Evolutionary conservation across 768 basidiomycete species (phyloP).

Genomic region (Agrocybe chaxingu): DNA sequence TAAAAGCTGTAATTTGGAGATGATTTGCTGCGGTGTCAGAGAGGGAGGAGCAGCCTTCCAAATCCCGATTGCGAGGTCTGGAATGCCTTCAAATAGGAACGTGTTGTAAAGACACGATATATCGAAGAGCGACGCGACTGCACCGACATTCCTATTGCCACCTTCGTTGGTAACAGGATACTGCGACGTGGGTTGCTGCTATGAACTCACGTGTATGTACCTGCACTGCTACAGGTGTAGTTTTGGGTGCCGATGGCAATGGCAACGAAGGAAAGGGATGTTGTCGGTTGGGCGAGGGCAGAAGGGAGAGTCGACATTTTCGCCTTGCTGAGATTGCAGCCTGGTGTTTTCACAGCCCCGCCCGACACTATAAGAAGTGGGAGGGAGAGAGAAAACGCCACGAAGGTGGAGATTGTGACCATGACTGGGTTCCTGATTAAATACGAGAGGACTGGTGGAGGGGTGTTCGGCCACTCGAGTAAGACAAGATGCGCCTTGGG

Average conservation of each 20-base stretch:
- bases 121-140: conserved; percentile 54
- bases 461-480: no score
- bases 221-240: conserved; percentile 46
- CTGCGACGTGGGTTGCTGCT: no score
- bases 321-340: conserved; percentile 23
- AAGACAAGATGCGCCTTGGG: no score
- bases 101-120: conserved; percentile 42
- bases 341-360: conserved; percentile 8
- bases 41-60: conserved; percentile 19
- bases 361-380: conserved; percentile 13
- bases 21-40: conserved; percentile 14
- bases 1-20: conserved; percentile 11
- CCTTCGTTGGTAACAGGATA: neutral
- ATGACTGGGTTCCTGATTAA: no score
- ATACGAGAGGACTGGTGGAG: no score
- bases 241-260: conserved; percentile 52
- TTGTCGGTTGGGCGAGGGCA: conserved; percentile 31
- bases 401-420: conserved; percentile 1
- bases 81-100: conserved; percentile 22
- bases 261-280: conserved; percentile 35
- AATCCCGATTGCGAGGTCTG: conserved; percentile 19
- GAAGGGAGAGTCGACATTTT: conserved; percentile 23
- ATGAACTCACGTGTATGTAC: conserved; percentile 41
- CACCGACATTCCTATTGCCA: conserved; percentile 39
- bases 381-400: conserved; percentile 8